Evolutionary conservation across 106 monocot species (phyloP), one percentile per base, ranked within the genome.

Genomic region (Gastrodia elata): DNA sequence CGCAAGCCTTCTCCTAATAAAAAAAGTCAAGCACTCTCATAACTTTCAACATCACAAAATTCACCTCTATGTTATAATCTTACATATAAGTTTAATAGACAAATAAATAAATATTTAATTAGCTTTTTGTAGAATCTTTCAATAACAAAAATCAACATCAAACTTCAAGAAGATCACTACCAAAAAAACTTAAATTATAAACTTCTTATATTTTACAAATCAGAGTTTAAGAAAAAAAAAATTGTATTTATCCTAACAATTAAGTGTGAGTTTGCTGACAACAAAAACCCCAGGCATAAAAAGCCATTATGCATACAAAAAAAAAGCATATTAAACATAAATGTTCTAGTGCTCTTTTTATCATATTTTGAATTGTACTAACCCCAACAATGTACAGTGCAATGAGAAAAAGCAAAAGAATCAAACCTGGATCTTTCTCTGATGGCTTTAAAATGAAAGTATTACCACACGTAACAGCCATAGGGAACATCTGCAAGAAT

Each of bases 391-490:
- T 11, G 32, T 10, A 61, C 61, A 32, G 32, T n/a, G 22, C 10
- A 61, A 11, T 32, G 32, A 15, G 28, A 13, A 20, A 25, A 69
- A 68, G 38, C 65, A 71, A 77, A 67, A 49, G 61, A 28, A 7
- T 61, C 20, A 28, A 36, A 92, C 96, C 93, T 84, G 97, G 97
- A 84, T 98, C 97, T 82, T 98, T 98, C 80, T 98, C 97, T 65
- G 97, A 98, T 72, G 97, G 97, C 84, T 98, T 98, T 46, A 98
- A 76, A 75, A 98, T 77, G 73, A 84, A 98, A 65, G 97, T 98
- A 73, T 98, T 98, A 44, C 97, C 93, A 73, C 88, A 98, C 68
- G 97, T 98, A 42, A 98, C 90, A 13, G 90, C 93, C 77, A 98
- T 61, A 38, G 97, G 97, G 71, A 98, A 98, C 97, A 98, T 98